These are phyloP conservation scores for Pseudoneurospora amorphoporcata DNA, from an alignment of 495 filamentous ascomycete genomes.

Conservation along the genomic window DNA sequence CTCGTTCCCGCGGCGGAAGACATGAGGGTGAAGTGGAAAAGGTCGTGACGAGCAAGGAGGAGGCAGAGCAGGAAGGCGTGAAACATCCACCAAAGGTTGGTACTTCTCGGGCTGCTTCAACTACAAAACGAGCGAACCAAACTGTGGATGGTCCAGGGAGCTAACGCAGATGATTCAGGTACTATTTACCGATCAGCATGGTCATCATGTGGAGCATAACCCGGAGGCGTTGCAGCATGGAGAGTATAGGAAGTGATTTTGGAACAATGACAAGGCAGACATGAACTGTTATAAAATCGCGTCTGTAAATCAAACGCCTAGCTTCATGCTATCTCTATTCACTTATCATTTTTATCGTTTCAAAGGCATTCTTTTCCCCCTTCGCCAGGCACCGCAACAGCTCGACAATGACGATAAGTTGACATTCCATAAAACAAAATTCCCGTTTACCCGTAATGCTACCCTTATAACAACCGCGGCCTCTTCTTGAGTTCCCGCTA, in stretches of 20 bases:
- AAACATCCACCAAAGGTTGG: slow-evolving; percentile 35
- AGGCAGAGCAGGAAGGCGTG: slow-evolving; percentile 26
- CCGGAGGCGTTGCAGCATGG: slow-evolving; percentile 22
- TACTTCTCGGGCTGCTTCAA: neutral
- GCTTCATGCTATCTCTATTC: neutral
- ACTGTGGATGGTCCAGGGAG: neutral
- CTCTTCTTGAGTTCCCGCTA: neutral
- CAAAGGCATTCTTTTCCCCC: neutral
- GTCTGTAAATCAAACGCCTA: neutral
- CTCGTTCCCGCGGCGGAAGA: slow-evolving; percentile 23
- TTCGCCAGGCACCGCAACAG: neutral
- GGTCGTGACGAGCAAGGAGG: slow-evolving; percentile 22
- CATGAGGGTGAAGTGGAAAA: slow-evolving; percentile 30
- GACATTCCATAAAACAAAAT: neutral
- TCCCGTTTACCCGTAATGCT: neutral
- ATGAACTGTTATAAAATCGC: neutral
- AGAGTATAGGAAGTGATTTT: neutral
- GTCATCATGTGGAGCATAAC: slow-evolving; percentile 28
- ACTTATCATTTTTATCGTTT: neutral
- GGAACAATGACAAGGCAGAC: neutral
- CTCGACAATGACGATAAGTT: neutral
- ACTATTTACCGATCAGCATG: slow-evolving; percentile 28
- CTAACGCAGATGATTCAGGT: slow-evolving; percentile 6
- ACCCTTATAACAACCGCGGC: neutral
- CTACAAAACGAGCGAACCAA: no score